Percentiles rank a stretch among this genome's conserved stretches.
Evolutionary conservation across 805 yeast species (phyloP).

Genomic region (Saccharomyces eubayanus): DNA sequence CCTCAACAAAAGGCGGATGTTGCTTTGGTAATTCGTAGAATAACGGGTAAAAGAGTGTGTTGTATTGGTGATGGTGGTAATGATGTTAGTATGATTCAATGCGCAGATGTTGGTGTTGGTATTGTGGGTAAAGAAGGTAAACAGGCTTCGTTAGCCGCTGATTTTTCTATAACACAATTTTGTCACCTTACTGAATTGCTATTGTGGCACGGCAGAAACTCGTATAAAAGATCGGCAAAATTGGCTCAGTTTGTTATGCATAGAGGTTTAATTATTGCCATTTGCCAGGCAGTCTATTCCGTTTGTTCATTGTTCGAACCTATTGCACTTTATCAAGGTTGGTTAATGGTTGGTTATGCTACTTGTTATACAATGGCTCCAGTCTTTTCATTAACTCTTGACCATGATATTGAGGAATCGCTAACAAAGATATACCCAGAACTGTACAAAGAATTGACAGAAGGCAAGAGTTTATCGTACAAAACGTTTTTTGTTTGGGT

Average conservation of each 20-base stretch:
- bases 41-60: slow-evolving; percentile 85
- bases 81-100: slow-evolving; percentile 97
- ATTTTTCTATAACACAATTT: slow-evolving; percentile 87
- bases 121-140: slow-evolving; percentile 98
- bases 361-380: slow-evolving; percentile 98
- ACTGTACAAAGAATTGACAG: slow-evolving; percentile 82
- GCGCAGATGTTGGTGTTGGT: slow-evolving; percentile 98
- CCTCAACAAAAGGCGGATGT: slow-evolving; percentile 98
- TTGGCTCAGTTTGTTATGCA: slow-evolving; percentile 93
- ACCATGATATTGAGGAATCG: slow-evolving; percentile 83
- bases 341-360: slow-evolving; percentile 97
- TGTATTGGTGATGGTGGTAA: slow-evolving; percentile 99
- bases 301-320: slow-evolving; percentile 86
- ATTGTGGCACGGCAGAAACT: slow-evolving; percentile 97
- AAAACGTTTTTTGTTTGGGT: slow-evolving; percentile 89
- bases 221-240: slow-evolving; percentile 92
- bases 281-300: slow-evolving; percentile 91
- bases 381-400: slow-evolving; percentile 85
- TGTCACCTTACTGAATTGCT: slow-evolving; percentile 78
- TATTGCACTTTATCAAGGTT: slow-evolving; percentile 87
- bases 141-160: slow-evolving; percentile 96
- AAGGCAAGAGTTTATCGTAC: slow-evolving; percentile 79
- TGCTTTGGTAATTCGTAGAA: slow-evolving; percentile 65
- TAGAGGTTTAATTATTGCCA: slow-evolving; percentile 87
- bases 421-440: slow-evolving; percentile 90